These are phyloP conservation scores for Daldinia caldariorum DNA, from an alignment of 495 filamentous ascomycete species.

Conservation along the genomic window DNA sequence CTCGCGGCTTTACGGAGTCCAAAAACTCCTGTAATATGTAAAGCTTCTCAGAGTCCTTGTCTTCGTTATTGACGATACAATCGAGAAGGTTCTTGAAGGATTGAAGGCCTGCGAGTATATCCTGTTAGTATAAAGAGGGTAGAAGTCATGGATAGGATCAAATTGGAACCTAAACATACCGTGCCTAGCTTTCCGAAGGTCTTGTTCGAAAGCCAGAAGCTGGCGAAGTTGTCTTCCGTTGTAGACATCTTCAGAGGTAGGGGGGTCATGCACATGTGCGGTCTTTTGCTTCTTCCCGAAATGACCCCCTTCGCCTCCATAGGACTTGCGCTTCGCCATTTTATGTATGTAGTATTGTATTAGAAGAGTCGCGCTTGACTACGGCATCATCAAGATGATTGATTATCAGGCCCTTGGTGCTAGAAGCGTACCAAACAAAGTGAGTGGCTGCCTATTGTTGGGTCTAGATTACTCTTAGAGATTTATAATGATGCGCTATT, in stretches of 20 bases:
- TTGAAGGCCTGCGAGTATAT: conserved; percentile 65
- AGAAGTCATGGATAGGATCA: conserved; percentile 2
- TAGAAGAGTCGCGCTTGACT: conserved; percentile 21
- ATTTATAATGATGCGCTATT: background rate
- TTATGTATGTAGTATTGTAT: conserved; percentile 10
- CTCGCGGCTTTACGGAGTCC: conserved; percentile 68
- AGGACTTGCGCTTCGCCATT: conserved; percentile 56
- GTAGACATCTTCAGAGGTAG: conserved; percentile 64
- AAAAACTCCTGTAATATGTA: conserved; percentile 78
- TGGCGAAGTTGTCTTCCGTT: conserved; percentile 68
- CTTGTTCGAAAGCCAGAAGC: conserved; percentile 73
- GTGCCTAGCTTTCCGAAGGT: conserved; percentile 67
- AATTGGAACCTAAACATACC: conserved; percentile 59
- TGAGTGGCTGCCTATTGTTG: background rate
- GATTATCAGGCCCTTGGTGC: background rate
- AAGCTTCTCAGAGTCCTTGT: conserved; percentile 58
- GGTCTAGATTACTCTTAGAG: background rate
- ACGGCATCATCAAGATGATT: conserved; percentile 35
- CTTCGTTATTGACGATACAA: conserved; percentile 65
- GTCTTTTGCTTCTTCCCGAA: conserved; percentile 48
- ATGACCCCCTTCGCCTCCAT: conserved; percentile 46
- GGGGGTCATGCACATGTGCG: conserved; percentile 56
- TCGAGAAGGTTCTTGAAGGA: conserved; percentile 81
- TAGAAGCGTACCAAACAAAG: background rate
- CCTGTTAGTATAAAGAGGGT: conserved; percentile 20